A percentile compares a stretch with the other conserved stretches of the same genome.
Conservation (phyloP, 2,329 filamentous ascomycete species). For the Sphaerostilbella broomeana region DNA sequence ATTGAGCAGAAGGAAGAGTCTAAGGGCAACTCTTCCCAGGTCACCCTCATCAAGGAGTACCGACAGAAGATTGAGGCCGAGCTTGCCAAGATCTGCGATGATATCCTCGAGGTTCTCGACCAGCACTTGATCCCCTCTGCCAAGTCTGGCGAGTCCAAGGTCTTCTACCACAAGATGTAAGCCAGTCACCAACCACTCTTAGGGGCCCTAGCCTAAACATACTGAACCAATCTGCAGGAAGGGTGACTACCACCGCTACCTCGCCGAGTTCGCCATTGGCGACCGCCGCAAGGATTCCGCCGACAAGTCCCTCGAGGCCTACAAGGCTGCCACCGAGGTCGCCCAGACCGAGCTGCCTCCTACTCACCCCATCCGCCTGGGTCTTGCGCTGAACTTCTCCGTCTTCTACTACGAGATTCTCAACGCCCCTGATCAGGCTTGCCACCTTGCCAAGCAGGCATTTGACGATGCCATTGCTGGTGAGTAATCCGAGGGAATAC, state of each 20-base stretch:
- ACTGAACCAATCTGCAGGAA: constrained; percentile 56
- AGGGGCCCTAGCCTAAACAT: no score
- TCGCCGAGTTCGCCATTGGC: constrained; percentile 90
- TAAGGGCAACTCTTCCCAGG: constrained; percentile 92
- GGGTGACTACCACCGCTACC: constrained; percentile 99
- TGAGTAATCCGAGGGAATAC: constrained; percentile 23
- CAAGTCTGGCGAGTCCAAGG: constrained; percentile 94
- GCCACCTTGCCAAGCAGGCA: constrained; percentile 97
- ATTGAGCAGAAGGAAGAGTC: constrained; percentile 99
- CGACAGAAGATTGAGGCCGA: constrained; percentile 97
- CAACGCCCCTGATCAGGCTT: constrained; percentile 96
- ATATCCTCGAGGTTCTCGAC: constrained; percentile 92
- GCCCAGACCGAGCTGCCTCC: constrained; percentile 96
- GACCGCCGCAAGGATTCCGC: constrained; percentile 94
- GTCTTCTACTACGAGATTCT: constrained; percentile 99
- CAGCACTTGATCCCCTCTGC: constrained; percentile 90
- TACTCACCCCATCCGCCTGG: constrained; percentile 95
- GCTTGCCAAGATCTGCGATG: constrained; percentile 95
- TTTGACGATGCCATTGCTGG: constrained; percentile 95
- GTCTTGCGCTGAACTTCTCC: constrained; percentile 97
- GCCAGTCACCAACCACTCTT: constrained; percentile 26
- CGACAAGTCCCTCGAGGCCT: constrained; percentile 91
- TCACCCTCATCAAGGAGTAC: constrained; percentile 92
- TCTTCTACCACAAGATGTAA: constrained; percentile 99
- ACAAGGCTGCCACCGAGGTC: constrained; percentile 95